A percentile compares a stretch with the other conserved stretches of the same genome.
Evolutionary conservation across 75 land plant genomes (phyloP).

Genomic region (Pseudotsuga menziesii): DNA sequence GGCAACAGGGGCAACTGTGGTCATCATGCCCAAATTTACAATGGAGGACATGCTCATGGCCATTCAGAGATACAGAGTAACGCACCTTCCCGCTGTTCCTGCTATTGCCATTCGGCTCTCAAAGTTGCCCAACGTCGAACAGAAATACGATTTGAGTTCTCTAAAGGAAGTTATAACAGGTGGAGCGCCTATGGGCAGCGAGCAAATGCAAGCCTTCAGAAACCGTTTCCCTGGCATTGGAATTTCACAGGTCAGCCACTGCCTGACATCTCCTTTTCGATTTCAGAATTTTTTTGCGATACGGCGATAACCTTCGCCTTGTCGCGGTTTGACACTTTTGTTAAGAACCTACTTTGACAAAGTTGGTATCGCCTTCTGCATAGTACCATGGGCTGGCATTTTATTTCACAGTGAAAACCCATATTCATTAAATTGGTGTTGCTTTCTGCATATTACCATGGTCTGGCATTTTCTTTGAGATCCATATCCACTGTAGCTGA

Average conservation of each 20-base stretch:
- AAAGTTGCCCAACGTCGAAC: constrained; percentile 19
- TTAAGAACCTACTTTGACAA: too few relatives aligned
- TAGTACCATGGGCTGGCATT: too few relatives aligned
- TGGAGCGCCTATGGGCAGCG: constrained; percentile 50
- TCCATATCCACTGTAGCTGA: too few relatives aligned
- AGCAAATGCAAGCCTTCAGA: constrained; percentile 24
- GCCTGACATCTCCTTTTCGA: not conserved
- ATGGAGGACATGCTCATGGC: constrained; percentile 24
- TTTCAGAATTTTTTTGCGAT: not conserved
- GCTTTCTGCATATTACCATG: too few relatives aligned
- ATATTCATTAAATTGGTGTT: too few relatives aligned
- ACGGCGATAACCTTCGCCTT: too few relatives aligned
- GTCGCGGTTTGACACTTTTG: too few relatives aligned
- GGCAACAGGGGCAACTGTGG: constrained; percentile 20
- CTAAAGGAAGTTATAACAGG: constrained; percentile 23
- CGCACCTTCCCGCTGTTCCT: constrained; percentile 47
- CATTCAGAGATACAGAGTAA: constrained; percentile 29
- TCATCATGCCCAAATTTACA: constrained; percentile 26
- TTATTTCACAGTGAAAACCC: too few relatives aligned
- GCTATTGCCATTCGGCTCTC: constrained; percentile 26
- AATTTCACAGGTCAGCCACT: constrained; percentile 23
- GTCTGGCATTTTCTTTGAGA: too few relatives aligned
- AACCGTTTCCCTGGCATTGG: constrained; percentile 20
- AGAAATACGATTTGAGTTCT: constrained; percentile 23
- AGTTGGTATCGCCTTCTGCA: too few relatives aligned